Evolutionary conservation across 495 filamentous ascomycete genomes (phyloP), one percentile per base, ranked within the genome.

Genomic region (Stereocaulon alpinum): DNA sequence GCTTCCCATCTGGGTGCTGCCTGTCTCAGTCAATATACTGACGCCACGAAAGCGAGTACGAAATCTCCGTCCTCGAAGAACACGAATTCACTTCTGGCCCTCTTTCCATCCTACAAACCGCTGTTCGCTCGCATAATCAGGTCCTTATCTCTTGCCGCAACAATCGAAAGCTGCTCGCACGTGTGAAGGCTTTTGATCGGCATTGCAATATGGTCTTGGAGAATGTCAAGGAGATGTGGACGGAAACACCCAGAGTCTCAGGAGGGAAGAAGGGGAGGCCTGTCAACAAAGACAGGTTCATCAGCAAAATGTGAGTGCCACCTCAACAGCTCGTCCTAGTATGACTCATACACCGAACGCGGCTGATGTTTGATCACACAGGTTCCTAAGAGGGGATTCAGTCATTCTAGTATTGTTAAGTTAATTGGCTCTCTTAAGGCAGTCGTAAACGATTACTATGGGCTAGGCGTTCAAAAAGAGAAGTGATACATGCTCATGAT

Each of bases 221-320:
- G 81, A 94, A 94, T 65, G 89, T 92, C 40, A 98, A 97, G 79
- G 93, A 98, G 78, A 97, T 98, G 91, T 98, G 93, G 93, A 96
- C 90, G 6, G 93, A 98, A 76, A 90, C 85, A 56, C 91, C 93
- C 40, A 82, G 88, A 63, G 70, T 80, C 27, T 76, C 81, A 15
- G 80, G 77, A 43, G 89, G 89, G 29, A 87, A 88, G 76, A 91
- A 90, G 75, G 89, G 92, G 55, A 82, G 86, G 70, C 86, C 89
- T 37, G 87, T 96, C 41, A 97, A 98, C 75, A 96, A 96, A 81
- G 93, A 98, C 73, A 79, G 94, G 34, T 98, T 96, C 73, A 91
- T 97, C 67, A 95, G 89, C 80, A 98, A 98, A 78, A 90, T 98
- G 93, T 95, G 70, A 60, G 86, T 77, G 30, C 56, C 34, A 22